Base-by-base conservation (phyloP, 768 basidiomycete genomes). In the Imleria badia region DNA sequence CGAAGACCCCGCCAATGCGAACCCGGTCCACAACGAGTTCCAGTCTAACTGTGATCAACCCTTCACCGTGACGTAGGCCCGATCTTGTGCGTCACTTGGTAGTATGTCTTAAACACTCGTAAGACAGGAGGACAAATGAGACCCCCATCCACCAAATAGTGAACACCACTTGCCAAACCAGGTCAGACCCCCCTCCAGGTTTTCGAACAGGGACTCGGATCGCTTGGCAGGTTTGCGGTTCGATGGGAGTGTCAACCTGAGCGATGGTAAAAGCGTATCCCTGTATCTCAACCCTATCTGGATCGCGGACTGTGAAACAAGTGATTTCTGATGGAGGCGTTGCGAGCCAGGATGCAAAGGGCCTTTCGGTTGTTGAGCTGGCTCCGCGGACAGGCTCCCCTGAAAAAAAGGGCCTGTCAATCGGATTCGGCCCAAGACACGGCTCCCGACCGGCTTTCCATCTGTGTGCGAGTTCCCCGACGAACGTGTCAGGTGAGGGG, bases 231-330 rank as follows among this genome's bases (percentile, higher is more conserved):
- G 56, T 39, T 31, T 23, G 8, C 15, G 12, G 26, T 22, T 5
- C 38, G 36, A 57, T 6, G 34, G 54, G 47, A 40, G 14, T 38
- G 1, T 12, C 6, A 40, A 13, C 6, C 14, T 11, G 9, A 42
- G 20, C n/a, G 35, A 52, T 2, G 12, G 31, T 26, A 20, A 41
- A 26, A 29, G 14, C 19, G 19, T n/a, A 13, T 51, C 22, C 33
- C 23, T 45, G 44, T 33, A 35, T 33, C 26, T 33, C 33, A 45
- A 45, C 48, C 30, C 20, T 31, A 46, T 53, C 15, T 26, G 39
- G 39, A 34, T 60, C 48, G 52, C 48, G 54, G 59, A 60, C 44
- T 39, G 22, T 20, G 43, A 59, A 60, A 41, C 8, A 8, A 22
- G 30, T 34, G 22, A 35, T 35, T 26, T 23, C 8, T 23, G 19